Evolutionary conservation across 805 yeast species (phyloP), one percentile per base, ranked within the genome.

Genomic region (Cyberlindnera bimundalis): DNA sequence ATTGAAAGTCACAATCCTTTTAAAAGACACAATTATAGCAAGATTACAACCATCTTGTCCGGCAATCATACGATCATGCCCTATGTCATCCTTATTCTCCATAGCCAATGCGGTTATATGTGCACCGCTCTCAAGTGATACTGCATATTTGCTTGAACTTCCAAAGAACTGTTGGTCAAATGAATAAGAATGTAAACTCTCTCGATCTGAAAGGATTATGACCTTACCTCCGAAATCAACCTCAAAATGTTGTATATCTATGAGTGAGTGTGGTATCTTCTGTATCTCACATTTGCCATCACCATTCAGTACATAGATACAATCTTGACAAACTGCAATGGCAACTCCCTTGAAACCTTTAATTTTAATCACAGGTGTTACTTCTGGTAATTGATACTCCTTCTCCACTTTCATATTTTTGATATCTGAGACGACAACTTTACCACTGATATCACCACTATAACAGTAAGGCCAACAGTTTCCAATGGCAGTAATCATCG

Each of bases 1-100:
- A 33, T 57, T 53, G 35, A 48, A 40, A 1, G 46, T 41, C 8
- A 46, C 10, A 4, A 56, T 50, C 5, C 27, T 20, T 2, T 46
- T 53, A 1, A 19, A 13, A 3, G 24, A 37, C 0, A 53, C 41
- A 2, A 46, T 24, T 2, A 56, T n/a, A 2, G 51, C 59, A 11
- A 57, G 17, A 29, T 56, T 53, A 15, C 53, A 46, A 5, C 60
- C 61, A 44, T 57, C 60, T n/a, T 40, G 39, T 1, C 61, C 61
- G 5, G 58, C 57, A 6, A 55, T 20, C n/a, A 33, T 38, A 7
- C 29, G 4, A 26, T 48, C 47, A n/a, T 33, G 24, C 1, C 14
- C 12, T 8, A 21, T 5, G 4, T 15, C 16, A 9, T 35, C 43
- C n/a, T 45, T 50, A 2, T 33, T 24, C 30, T 57, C 61, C 12